Evolutionary conservation across 2,329 filamentous ascomycete genomes (phyloP), one percentile per base, ranked within the genome.

Genomic region (Orbilia quercus): DNA sequence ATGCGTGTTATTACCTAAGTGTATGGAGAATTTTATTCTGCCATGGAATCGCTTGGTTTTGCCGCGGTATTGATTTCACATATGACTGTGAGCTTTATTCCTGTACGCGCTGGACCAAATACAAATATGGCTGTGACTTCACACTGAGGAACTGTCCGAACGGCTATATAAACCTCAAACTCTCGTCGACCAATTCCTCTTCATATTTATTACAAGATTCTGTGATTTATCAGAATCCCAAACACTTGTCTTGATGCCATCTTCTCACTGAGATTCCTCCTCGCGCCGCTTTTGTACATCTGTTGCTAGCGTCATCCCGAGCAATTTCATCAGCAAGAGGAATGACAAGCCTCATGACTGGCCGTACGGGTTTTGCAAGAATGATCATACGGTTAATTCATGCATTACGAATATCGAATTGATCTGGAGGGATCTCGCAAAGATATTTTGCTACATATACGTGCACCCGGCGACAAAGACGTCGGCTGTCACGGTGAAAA

Each of bases 361-460:
- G 36, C 53, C 53, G 11, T 57, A 57, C 22, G 36, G 36, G 6
- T 57, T 42, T 20, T 57, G 53, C 18, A 57, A 57, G 22, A 57
- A 44, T 7, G 53, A 57, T 28, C 38, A 11, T 2, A 44, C 11
- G 2, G 53, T 57, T 11, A 42, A 57, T 28, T 57, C 53, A 7
- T 57, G 53, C n/a, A 57, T 57, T 57, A 44, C 53, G 34, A 36
- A 57, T 28, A 44, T 57, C 22, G 53, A 57, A 20, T 57, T 44
- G 53, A 57, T 57, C 14, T 57, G 53, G 53, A 57, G 31, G 20
- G 53, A 57, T n/a, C 53, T 57, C 18, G 53, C 53, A 12, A 20
- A 44, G 20, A 36, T 18, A 20, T 57, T 57, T 44, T 57, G 53
- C 44, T 9, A 44, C 16, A 28, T 57, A n/a, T 57, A 57, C n/a